phyloP scores from a whole-genome alignment of 2,329 filamentous ascomycete species.

The Penicillium sp. region DNA sequence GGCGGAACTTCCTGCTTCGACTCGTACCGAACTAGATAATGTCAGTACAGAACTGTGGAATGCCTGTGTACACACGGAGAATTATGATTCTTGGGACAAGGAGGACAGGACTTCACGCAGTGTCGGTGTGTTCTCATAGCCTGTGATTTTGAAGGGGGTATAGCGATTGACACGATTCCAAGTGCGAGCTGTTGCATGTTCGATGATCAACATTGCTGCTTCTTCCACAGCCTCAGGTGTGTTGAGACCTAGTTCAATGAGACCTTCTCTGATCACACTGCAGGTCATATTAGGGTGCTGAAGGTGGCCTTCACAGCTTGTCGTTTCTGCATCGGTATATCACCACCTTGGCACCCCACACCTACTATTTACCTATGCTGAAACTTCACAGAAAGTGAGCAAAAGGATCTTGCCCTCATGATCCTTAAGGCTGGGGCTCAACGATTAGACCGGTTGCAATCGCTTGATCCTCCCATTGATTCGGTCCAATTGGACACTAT shows the following conservation, averaged over 20 bases:
- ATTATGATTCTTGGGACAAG: constrained; percentile 5
- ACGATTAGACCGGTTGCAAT: constrained; percentile 43
- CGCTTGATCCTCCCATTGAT: constrained; percentile 7
- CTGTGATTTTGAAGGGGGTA: too few species aligned
- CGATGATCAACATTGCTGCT: constrained; percentile 57
- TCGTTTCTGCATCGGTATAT: constrained; percentile 57
- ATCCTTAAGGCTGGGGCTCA: constrained; percentile 61
- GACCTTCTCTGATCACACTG: not conserved
- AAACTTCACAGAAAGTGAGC: constrained; percentile 43
- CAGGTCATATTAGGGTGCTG: constrained; percentile 48
- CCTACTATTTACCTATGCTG: constrained; percentile 5
- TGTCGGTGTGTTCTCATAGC: not conserved
- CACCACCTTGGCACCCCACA: not conserved
- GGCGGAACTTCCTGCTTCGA: constrained; percentile 1
- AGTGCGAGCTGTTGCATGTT: constrained; percentile 48
- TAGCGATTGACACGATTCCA: not conserved
- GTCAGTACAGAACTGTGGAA: constrained; percentile 39
- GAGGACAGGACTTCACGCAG: not conserved
- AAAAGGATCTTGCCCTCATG: constrained; percentile 55
- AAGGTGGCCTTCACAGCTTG: constrained; percentile 63
- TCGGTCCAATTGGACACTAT: constrained; percentile 8
- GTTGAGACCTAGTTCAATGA: not conserved
- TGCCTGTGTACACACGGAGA: constrained; percentile 23
- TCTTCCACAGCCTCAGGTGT: constrained; percentile 12
- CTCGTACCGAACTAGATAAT: constrained; percentile 25